Evolutionary conservation across 1,284 basidiomycete species (phyloP).

Genomic region (Trichosporon sp.): DNA sequence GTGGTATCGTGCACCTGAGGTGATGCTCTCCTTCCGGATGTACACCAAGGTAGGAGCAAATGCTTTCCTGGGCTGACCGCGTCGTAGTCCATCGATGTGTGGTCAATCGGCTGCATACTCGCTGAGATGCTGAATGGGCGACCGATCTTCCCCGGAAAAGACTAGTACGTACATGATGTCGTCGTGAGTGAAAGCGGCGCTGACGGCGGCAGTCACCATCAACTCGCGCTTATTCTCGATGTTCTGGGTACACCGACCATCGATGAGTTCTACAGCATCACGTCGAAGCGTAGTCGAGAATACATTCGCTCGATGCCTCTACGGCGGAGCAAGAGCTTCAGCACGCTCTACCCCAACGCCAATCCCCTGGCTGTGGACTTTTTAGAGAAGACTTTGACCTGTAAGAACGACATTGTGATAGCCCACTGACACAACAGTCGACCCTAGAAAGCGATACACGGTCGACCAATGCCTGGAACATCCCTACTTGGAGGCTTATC

Average conservation of each 20-base stretch:
- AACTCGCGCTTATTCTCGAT: constrained; percentile 82
- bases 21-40: constrained; percentile 95
- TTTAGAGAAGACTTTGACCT: constrained; percentile 76
- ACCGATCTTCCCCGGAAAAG: constrained; percentile 90
- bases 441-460: constrained; percentile 86
- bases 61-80: constrained; percentile 1
- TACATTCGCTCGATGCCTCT: constrained; percentile 86
- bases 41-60: constrained; percentile 71
- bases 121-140: constrained; percentile 94
- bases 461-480: constrained; percentile 85
- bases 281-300: constrained; percentile 74
- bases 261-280: constrained; percentile 87
- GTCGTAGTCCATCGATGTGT: constrained; percentile 81
- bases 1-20: constrained; percentile 87
- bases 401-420: constrained; percentile 37
- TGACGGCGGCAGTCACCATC: constrained; percentile 62
- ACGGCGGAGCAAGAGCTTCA: constrained; percentile 72
- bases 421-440: constrained; percentile 54
- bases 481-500: constrained; percentile 83
- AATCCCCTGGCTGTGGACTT: constrained; percentile 82
- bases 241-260: constrained; percentile 87
- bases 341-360: constrained; percentile 77
- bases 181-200: too few relatives aligned
- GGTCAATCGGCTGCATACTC: constrained; percentile 95
- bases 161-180: constrained; percentile 57